These are phyloP conservation scores for Microcos paniculata DNA, from an alignment of 345 rosid species.

Conservation along the genomic window DNA sequence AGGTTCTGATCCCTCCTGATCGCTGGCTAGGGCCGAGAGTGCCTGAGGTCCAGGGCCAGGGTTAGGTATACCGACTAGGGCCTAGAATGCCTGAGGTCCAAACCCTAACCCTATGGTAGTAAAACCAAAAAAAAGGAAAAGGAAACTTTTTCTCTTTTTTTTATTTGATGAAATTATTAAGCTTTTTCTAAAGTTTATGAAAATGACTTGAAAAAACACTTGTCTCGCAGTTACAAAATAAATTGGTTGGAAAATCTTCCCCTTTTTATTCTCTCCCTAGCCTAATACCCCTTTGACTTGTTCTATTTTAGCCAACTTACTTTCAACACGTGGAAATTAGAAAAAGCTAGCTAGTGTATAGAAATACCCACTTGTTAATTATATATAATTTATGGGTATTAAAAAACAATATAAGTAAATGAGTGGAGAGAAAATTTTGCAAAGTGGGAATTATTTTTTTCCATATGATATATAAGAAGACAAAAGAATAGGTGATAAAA, in stretches of 20 bases:
- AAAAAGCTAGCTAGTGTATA: background rate
- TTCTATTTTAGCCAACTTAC: background rate
- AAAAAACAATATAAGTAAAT: conserved; percentile 10
- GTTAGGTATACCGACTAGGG: no score
- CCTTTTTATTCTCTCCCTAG: background rate
- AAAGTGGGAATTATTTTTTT: conserved; percentile 25
- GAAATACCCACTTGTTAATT: conserved; percentile 16
- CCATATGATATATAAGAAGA: conserved; percentile 25
- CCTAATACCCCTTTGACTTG: conserved; percentile 3
- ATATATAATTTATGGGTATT: background rate
- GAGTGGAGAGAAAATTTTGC: conserved; percentile 36
- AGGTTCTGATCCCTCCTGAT: no score
- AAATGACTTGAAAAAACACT: conserved; percentile 8
- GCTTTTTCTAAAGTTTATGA: conserved; percentile 7
- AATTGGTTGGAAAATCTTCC: background rate
- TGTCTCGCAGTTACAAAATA: background rate
- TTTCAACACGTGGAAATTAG: conserved; percentile 13
- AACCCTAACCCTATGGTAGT: no score
- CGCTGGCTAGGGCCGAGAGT: no score
- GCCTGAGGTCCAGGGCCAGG: no score
- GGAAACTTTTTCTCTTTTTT: no score
- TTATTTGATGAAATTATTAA: background rate
- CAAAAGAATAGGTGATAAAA: conserved; percentile 22
- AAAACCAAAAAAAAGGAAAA: no score
- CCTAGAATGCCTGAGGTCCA: no score